These are phyloP conservation scores for Paragyromitra xinjiangensis DNA, from an alignment of 495 filamentous ascomycete species.

Conservation along the genomic window DNA sequence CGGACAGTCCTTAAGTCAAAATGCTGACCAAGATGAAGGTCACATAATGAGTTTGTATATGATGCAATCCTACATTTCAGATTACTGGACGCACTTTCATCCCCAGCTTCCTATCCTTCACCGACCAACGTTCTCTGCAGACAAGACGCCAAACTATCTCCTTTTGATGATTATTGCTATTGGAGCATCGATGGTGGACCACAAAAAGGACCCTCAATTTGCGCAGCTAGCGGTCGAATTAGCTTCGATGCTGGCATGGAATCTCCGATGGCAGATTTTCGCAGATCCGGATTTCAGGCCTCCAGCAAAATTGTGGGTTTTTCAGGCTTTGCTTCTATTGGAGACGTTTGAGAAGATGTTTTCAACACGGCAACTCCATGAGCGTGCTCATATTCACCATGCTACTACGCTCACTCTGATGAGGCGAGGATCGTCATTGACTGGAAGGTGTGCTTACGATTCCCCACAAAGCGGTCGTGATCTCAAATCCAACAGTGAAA, in stretches of 20 bases:
- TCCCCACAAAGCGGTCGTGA: constrained; percentile 84
- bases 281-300: constrained; percentile 90
- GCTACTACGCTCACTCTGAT: constrained; percentile 95
- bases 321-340: constrained; percentile 87
- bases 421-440: constrained; percentile 89
- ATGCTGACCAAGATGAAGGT: constrained; percentile 57
- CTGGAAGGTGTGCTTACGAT: constrained; percentile 87
- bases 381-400: constrained; percentile 96
- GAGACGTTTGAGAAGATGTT: constrained; percentile 98
- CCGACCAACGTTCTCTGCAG: constrained; percentile 88
- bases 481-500: constrained; percentile 66
- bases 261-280: constrained; percentile 87
- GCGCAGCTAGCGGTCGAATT: constrained; percentile 78
- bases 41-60: constrained; percentile 89
- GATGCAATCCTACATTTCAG: constrained; percentile 94
- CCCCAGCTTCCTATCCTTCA: constrained; percentile 94
- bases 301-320: constrained; percentile 96
- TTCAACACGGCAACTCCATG: constrained; percentile 87
- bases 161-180: constrained; percentile 95
- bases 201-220: constrained; percentile 74
- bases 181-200: constrained; percentile 87
- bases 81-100: constrained; percentile 95
- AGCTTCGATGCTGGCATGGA: constrained; percentile 87
- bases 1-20: constrained; percentile 18
- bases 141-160: constrained; percentile 82